Evolutionary conservation across 352 stramenopile genomes (phyloP).

Genomic region (Stephanocyclus meneghinianus): DNA sequence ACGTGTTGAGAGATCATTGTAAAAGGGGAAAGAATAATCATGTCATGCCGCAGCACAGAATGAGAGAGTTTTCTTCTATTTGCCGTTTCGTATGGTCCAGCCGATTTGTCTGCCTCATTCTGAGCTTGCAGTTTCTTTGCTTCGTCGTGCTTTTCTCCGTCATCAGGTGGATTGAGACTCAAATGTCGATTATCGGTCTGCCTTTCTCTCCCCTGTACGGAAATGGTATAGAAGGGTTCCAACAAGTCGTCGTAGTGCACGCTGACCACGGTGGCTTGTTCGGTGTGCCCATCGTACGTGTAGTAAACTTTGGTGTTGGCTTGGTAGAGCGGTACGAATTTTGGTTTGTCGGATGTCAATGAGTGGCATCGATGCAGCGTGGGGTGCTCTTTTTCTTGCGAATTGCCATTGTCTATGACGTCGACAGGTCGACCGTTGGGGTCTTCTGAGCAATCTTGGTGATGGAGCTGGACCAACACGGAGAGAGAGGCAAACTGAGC

Average conservation of each 20-base stretch:
- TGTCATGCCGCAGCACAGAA: slow-evolving; percentile 20
- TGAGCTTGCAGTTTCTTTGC: too few species aligned
- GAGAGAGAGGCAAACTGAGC: slow-evolving; percentile 64
- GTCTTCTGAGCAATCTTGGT: neutral
- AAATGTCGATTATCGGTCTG: slow-evolving; percentile 30
- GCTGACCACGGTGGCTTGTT: neutral
- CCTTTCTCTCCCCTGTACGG: slow-evolving; percentile 13
- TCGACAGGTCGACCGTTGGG: neutral
- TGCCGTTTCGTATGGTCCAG: slow-evolving; percentile 16
- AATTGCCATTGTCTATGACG: neutral
- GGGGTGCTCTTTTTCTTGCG: neutral
- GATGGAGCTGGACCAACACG: slow-evolving; percentile 42
- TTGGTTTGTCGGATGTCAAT: slow-evolving; percentile 2
- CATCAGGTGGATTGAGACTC: neutral
- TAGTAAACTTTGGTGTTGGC: neutral
- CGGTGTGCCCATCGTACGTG: neutral
- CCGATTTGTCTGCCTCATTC: slow-evolving; percentile 33
- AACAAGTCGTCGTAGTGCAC: slow-evolving; percentile 24
- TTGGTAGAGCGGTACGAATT: neutral
- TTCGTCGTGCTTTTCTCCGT: neutral
- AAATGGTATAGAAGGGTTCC: slow-evolving; percentile 36
- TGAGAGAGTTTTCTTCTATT: neutral
- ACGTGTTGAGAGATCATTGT: slow-evolving; percentile 9
- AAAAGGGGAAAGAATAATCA: slow-evolving; percentile 23
- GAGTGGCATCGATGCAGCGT: slow-evolving; percentile 3